Conservation (phyloP, 306 rosid species). For the Carpinus fangiana region DNA sequence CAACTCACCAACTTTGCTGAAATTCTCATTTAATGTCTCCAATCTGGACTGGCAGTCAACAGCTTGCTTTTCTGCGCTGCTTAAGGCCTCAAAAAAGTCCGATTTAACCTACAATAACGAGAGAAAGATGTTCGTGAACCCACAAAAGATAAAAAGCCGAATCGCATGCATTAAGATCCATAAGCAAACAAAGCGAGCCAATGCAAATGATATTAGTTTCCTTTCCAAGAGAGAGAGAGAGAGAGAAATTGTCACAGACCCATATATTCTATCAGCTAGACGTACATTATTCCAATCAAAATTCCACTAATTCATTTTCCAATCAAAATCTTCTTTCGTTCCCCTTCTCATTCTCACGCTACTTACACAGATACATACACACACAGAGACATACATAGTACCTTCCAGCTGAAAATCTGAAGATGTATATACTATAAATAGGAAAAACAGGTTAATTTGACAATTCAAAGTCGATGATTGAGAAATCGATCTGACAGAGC, state of each 20-base stretch:
- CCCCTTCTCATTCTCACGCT: too few relatives aligned
- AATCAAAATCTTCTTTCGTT: too few relatives aligned
- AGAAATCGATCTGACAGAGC: not conserved
- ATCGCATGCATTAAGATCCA: not conserved
- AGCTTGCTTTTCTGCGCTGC: constrained; percentile 74
- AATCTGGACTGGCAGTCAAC: constrained; percentile 59
- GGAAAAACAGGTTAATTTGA: not conserved
- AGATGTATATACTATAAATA: not conserved
- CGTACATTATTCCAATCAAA: not conserved
- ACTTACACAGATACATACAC: not conserved
- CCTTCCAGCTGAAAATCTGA: not conserved
- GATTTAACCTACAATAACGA: constrained; percentile 60
- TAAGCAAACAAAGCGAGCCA: not conserved
- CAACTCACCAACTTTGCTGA: constrained; percentile 65
- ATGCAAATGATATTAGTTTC: not conserved
- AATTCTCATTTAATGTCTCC: constrained; percentile 48
- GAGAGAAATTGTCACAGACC: not conserved
- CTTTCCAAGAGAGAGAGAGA: not conserved
- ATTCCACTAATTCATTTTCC: not conserved
- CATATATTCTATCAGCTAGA: not conserved
- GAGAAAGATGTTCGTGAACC: not conserved
- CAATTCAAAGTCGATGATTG: not conserved
- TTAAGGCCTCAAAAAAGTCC: constrained; percentile 81
- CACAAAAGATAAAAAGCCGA: not conserved
- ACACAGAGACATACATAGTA: not conserved